These are phyloP conservation scores for Salix arbutifolia DNA, from an alignment of 345 rosid species.

Conservation along the genomic window DNA sequence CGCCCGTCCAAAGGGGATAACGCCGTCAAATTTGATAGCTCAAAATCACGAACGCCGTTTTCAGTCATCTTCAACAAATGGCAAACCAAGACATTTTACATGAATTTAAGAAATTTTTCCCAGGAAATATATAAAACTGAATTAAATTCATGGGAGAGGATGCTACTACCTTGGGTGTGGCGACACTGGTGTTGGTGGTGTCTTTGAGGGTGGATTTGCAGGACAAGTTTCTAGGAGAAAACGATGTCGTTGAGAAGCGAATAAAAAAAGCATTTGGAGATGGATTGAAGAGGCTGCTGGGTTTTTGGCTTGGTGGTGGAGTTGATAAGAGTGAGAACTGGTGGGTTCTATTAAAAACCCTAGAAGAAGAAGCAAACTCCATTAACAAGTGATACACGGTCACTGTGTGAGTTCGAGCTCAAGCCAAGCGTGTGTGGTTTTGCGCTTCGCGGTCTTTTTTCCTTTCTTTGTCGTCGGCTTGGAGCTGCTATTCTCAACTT, in stretches of 20 bases:
- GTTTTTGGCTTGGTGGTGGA: background rate
- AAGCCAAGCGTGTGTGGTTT: background rate
- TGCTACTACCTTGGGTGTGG: background rate
- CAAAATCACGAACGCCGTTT: slow-evolving; percentile 37
- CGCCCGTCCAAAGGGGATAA: slow-evolving; percentile 93
- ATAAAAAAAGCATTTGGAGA: slow-evolving; percentile 27
- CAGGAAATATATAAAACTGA: background rate
- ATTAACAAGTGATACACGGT: background rate
- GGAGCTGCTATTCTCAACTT: too few species aligned
- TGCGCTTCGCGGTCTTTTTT: background rate
- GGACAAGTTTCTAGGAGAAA: slow-evolving; percentile 17
- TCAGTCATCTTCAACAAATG: slow-evolving; percentile 31
- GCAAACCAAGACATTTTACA: background rate
- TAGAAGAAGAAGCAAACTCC: slow-evolving; percentile 20
- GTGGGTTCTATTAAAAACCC: slow-evolving; percentile 13
- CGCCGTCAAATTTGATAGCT: slow-evolving; percentile 73
- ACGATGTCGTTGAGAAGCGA: slow-evolving; percentile 10
- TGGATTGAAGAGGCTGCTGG: background rate
- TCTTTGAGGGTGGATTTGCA: slow-evolving; percentile 31
- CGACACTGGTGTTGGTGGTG: background rate
- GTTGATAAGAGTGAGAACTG: slow-evolving; percentile 6
- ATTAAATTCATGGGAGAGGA: background rate
- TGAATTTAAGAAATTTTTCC: background rate
- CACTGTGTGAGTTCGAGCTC: background rate
- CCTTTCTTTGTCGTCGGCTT: background rate